A percentile compares a stretch with the other conserved stretches of the same genome.
Conservation (phyloP, 306 rosid genomes). For the Castanea crenata region DNA sequence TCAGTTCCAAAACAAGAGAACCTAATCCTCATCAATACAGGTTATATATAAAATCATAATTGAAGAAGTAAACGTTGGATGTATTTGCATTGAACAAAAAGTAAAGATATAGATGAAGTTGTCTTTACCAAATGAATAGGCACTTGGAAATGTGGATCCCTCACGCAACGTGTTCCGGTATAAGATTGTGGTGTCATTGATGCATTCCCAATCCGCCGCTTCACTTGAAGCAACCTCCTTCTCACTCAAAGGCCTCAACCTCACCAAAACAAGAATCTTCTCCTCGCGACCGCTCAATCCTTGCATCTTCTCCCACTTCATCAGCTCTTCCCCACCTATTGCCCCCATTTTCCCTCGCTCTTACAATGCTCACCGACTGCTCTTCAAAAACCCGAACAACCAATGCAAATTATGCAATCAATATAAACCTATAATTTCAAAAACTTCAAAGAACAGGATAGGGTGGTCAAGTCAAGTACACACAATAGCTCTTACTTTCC, state of each 20-base stretch:
- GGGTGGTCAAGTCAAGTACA: conserved; percentile 13
- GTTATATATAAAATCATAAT: background rate
- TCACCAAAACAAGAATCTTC: conserved; percentile 89
- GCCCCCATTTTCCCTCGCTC: conserved; percentile 71
- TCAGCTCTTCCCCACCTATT: conserved; percentile 72
- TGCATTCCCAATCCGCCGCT: conserved; percentile 97
- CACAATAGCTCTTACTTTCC: conserved; percentile 32
- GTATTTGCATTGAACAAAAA: conserved; percentile 18
- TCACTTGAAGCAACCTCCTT: conserved; percentile 71
- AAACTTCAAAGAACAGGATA: conserved; percentile 27
- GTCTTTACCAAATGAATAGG: conserved; percentile 87
- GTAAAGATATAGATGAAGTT: conserved; percentile 1
- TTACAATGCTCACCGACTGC: conserved; percentile 19
- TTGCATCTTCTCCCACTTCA: conserved; percentile 88
- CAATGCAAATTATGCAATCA: conserved; percentile 18
- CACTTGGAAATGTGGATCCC: conserved; percentile 96
- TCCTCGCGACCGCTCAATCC: conserved; percentile 67
- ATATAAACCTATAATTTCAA: conserved; percentile 26
- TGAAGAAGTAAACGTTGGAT: conserved; percentile 1
- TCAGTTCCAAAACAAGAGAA: background rate
- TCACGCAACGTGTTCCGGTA: conserved; percentile 91
- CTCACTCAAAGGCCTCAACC: conserved; percentile 87
- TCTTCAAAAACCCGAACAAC: conserved; percentile 26
- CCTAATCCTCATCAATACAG: background rate
- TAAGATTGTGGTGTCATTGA: conserved; percentile 82